These are phyloP conservation scores for Collybia sp. DNA, from an alignment of 768 basidiomycete genomes.

Conservation along the genomic window DNA sequence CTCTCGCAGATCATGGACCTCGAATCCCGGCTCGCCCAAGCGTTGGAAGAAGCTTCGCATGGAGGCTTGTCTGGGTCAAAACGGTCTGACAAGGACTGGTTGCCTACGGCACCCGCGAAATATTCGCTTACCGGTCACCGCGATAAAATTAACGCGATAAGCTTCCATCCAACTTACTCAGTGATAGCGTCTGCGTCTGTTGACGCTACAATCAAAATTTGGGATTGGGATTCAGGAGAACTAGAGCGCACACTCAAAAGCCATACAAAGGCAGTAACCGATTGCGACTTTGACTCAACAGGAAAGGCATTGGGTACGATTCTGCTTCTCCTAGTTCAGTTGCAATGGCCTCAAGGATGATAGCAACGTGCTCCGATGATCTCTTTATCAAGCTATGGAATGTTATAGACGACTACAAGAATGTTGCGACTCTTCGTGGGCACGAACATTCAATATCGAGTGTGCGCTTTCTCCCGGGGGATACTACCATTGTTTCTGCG, in stretches of 20 bases:
- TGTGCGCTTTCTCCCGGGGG: constrained; percentile 63
- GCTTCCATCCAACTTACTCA: constrained; percentile 47
- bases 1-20: constrained; percentile 67
- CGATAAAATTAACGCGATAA: no score
- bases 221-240: constrained; percentile 80
- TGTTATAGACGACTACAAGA: constrained; percentile 17
- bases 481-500: constrained; percentile 59
- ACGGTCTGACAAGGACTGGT: no score
- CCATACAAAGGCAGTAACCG: constrained; percentile 66
- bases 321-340: no score
- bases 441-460: constrained; percentile 75
- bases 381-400: constrained; percentile 38
- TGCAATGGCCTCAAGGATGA: background rate
- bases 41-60: constrained; percentile 33
- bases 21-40: constrained; percentile 46
- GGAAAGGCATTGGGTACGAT: constrained; percentile 56
- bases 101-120: no score
- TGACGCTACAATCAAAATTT: constrained; percentile 67
- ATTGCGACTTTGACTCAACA: constrained; percentile 66
- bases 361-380: constrained; percentile 18
- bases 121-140: background rate
- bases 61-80: no score
- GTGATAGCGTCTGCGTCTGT: constrained; percentile 62
- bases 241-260: constrained; percentile 72
- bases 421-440: constrained; percentile 39